These are phyloP conservation scores for Evansstolkia leycettana DNA, from an alignment of 495 filamentous ascomycete species.

Conservation along the genomic window DNA sequence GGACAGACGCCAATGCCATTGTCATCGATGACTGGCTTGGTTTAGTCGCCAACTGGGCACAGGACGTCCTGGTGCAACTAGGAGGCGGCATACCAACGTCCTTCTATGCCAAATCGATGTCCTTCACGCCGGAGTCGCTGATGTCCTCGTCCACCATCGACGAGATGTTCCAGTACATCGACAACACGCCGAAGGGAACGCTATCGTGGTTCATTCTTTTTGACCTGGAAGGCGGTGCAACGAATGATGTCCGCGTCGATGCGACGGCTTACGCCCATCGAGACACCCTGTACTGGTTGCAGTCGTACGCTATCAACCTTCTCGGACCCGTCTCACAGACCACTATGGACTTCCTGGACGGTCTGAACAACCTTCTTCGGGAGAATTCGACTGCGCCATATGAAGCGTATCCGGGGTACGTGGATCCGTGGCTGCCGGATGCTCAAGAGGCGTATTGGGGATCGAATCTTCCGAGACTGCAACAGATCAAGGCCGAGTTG, in stretches of 20 bases:
- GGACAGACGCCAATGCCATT: conserved; percentile 14
- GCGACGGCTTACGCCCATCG: conserved; percentile 35
- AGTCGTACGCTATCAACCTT: conserved; percentile 30
- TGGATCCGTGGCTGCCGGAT: conserved; percentile 45
- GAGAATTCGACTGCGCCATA: conserved; percentile 11
- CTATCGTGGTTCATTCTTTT: conserved; percentile 33
- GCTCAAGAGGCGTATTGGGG: conserved; percentile 42
- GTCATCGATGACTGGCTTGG: conserved; percentile 46
- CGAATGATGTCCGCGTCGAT: conserved; percentile 22
- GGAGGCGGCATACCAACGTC: conserved; percentile 22
- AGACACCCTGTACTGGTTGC: conserved; percentile 32
- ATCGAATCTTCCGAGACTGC: conserved; percentile 34
- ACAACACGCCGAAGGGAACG: conserved; percentile 28
- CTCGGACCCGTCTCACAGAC: conserved; percentile 22
- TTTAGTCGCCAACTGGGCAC: conserved; percentile 33
- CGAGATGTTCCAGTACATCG: conserved; percentile 28
- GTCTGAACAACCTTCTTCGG: conserved; percentile 29
- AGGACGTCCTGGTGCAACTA: conserved; percentile 22
- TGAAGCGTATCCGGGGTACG: conserved; percentile 56
- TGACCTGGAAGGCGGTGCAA: conserved; percentile 31
- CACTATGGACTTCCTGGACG: conserved; percentile 25
- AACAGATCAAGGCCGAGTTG: conserved; percentile 38
- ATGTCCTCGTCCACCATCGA: conserved; percentile 24
- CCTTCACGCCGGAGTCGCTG: conserved; percentile 33
- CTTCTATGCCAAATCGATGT: conserved; percentile 37